These are phyloP conservation scores for Tulasnella sp. DNA, from an alignment of 768 basidiomycete species.

Conservation along the genomic window DNA sequence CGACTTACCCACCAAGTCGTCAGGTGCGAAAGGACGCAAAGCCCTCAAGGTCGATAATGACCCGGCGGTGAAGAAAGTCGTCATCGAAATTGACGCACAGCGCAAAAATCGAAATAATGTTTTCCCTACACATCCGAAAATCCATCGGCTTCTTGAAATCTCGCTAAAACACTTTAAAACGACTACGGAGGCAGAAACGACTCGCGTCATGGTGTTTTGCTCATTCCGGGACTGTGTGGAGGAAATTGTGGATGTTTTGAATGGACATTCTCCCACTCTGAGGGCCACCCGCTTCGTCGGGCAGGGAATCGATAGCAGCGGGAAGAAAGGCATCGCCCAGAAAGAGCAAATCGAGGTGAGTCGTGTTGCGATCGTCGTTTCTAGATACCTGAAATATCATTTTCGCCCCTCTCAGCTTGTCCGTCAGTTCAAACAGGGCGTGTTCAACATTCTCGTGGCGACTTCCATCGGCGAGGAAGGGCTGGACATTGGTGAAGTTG, in stretches of 20 bases:
- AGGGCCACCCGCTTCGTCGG: conserved; percentile 82
- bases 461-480: conserved; percentile 98
- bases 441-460: conserved; percentile 85
- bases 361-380: neutral
- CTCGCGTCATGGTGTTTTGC: conserved; percentile 89
- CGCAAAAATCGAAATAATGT: conserved; percentile 33
- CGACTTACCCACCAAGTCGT: conserved; percentile 23
- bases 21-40: conserved; percentile 12
- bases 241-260: conserved; percentile 74
- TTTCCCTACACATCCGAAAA: conserved; percentile 75
- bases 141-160: conserved; percentile 67
- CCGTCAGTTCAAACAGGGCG: conserved; percentile 72
- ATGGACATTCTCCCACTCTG: conserved; percentile 64
- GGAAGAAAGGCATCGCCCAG: conserved; percentile 80
- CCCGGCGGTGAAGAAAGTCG: conserved; percentile 39
- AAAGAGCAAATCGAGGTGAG: conserved; percentile 82
- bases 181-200: conserved; percentile 29
- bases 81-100: conserved; percentile 56
- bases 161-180: conserved; percentile 70
- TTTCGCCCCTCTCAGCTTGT: conserved; percentile 49
- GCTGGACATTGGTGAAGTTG: conserved; percentile 94
- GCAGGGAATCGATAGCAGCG: conserved; percentile 73
- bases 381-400: neutral
- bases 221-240: conserved; percentile 85
- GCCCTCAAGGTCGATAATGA: conserved; percentile 23